Conservation (phyloP, 805 yeast species). For the Starmerella lactis-condensi region DNA sequence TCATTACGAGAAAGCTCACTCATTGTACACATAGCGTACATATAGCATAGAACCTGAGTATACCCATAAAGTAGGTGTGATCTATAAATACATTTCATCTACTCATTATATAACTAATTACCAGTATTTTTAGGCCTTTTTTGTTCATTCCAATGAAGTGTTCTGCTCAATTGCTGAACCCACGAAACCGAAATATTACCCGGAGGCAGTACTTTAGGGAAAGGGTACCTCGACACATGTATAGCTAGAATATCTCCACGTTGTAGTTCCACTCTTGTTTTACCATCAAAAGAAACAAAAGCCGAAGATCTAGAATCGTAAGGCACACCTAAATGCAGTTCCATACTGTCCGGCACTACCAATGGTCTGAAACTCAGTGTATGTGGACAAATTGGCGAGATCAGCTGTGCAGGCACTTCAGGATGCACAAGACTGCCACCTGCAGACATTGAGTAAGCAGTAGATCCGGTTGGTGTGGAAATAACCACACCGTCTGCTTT, state of each 20-base stretch:
- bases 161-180: conserved; percentile 56
- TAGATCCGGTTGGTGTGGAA: conserved; percentile 91
- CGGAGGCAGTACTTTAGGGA: conserved; percentile 62
- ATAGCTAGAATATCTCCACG: conserved; percentile 76
- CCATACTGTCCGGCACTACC: conserved; percentile 82
- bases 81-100: too few species aligned
- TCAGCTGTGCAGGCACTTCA: conserved; percentile 75
- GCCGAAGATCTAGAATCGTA: conserved; percentile 70
- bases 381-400: conserved; percentile 93
- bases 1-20: too few species aligned
- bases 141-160: conserved; percentile 84
- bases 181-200: conserved; percentile 45
- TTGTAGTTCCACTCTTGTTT: conserved; percentile 58
- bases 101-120: too few species aligned
- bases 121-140: conserved; percentile 82
- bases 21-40: too few species aligned
- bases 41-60: too few species aligned
- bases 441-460: conserved; percentile 87
- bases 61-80: too few species aligned
- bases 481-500: conserved; percentile 88
- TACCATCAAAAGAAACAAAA: conserved; percentile 94
- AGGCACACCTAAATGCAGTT: conserved; percentile 66
- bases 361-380: conserved; percentile 85
- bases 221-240: conserved; percentile 74
- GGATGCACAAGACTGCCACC: conserved; percentile 94